Evolutionary conservation across 352 stramenopile genomes (phyloP), one percentile per base, ranked within the genome.

Genomic region (Phytophthora pseudosyringae): DNA sequence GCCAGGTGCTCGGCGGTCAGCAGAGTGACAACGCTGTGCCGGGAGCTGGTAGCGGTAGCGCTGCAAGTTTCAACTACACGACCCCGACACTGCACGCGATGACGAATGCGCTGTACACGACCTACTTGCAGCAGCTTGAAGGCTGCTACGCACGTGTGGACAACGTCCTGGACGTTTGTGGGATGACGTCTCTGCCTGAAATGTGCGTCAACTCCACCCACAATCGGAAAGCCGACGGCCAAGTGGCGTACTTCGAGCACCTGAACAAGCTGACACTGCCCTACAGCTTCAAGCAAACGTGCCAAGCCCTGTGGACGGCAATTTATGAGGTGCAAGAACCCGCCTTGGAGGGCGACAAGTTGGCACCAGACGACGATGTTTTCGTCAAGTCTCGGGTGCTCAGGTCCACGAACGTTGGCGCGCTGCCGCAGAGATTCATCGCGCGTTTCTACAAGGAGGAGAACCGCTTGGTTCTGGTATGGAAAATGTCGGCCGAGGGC

Each of bases 391-490:
- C 66, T 21, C 58, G 59, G 5, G 40, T 72, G 0, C 57, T 75
- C 15, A 65, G 28, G 15, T 21, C 50, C 4, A 5, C 16, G 4
- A 46, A 51, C 15, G 16, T 26, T 13, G 45, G 33, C 1, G 18
- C 13, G 7, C 15, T 73, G 28, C 47, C 28, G n/a, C 54, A 64
- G 41, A 36, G 50, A 0, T 59, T 65, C 64, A 66, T 85, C 13
- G 77, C 76, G 53, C 66, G 67, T 0, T 46, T 48, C 31, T 89
- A 84, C 36, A 65, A 64, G 5, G 71, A 86, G 29, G 18, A 41
- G 0, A 57, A 80, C 11, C 73, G 80, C 8, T 58, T 80, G 40
- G 69, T 86, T 51, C 36, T 87, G 2, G 78, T 87, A 18, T 89
- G 78, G 80, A 79, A 75, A n/a, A 64, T 71, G 11, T 65, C 73